phyloP scores from a whole-genome alignment of 1,284 basidiomycete genomes.

The Ganoderma sinense region DNA sequence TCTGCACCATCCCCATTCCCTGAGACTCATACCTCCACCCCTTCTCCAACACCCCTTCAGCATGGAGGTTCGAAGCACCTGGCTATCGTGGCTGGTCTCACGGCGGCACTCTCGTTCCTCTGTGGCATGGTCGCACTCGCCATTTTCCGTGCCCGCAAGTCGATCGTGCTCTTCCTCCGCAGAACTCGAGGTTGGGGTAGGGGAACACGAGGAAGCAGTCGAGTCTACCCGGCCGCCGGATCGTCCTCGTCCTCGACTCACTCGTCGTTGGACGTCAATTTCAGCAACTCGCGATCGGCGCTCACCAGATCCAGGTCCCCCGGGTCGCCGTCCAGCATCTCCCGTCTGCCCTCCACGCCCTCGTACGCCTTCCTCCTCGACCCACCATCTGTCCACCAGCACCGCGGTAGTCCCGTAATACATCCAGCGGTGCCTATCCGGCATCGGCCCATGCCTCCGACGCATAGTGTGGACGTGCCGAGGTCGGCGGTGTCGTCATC shows the following conservation, averaged over 20 bases:
- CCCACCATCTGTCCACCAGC: not conserved
- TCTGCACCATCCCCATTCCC: not conserved
- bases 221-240: not conserved
- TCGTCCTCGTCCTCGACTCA: not conserved
- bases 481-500: not conserved
- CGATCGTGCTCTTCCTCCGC: not conserved
- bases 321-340: not conserved
- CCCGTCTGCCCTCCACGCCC: not conserved
- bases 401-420: not conserved
- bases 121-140: not conserved
- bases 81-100: not conserved
- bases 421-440: not conserved
- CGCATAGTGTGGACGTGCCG: constrained; percentile 2
- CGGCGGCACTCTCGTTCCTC: not conserved
- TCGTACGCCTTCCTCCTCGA: not conserved
- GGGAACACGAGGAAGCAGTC: not conserved
- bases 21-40: not conserved
- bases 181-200: not conserved
- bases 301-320: not conserved
- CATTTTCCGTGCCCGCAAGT: not conserved
- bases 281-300: not conserved
- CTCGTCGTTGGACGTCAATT: not conserved
- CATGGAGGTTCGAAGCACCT: not conserved
- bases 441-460: not conserved
- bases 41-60: not conserved